Percentiles rank a stretch among this genome's conserved stretches.
phyloP scores from a whole-genome alignment of 768 basidiomycete genomes.

The Phylloporus sp. region DNA sequence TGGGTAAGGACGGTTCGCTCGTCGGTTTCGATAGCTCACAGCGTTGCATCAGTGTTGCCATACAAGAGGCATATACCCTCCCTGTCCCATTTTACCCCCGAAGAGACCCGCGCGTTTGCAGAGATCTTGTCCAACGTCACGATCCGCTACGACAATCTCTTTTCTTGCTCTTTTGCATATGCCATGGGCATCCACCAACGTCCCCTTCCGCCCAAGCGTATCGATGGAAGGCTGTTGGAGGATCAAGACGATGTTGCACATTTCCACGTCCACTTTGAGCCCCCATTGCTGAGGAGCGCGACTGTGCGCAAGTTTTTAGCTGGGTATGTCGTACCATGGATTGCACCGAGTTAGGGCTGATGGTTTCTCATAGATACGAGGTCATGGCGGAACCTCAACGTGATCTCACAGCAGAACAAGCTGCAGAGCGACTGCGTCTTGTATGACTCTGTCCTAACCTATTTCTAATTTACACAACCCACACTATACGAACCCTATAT shows the following conservation, averaged over 20 bases:
- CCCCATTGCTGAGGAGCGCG: slow-evolving; percentile 78
- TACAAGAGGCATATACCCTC: slow-evolving; percentile 75
- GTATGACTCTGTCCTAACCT: no score
- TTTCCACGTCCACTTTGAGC: slow-evolving; percentile 82
- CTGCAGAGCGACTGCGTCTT: slow-evolving; percentile 62
- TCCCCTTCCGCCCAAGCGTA: slow-evolving; percentile 44
- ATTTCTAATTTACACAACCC: no score
- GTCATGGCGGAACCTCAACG: slow-evolving; percentile 88
- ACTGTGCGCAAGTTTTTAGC: slow-evolving; percentile 86
- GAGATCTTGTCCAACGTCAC: slow-evolving; percentile 60
- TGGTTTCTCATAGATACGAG: slow-evolving; percentile 56
- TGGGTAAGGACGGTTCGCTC: slow-evolving; percentile 40
- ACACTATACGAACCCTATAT: no score
- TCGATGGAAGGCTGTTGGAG: slow-evolving; percentile 24
- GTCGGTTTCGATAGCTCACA: slow-evolving; percentile 1
- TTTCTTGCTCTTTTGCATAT: slow-evolving; percentile 85
- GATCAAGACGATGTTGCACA: slow-evolving; percentile 61
- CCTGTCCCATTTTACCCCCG: slow-evolving; percentile 50
- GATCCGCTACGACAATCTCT: slow-evolving; percentile 71
- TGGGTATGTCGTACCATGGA: slow-evolving; percentile 47
- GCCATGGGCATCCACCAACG: slow-evolving; percentile 94
- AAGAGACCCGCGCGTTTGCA: slow-evolving; percentile 63
- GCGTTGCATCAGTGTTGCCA: slow-evolving; percentile 53
- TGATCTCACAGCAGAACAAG: slow-evolving; percentile 86
- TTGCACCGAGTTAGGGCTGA: background rate